These are phyloP conservation scores for Wilcoxina mikolae DNA, from an alignment of 495 filamentous ascomycete species.

Conservation along the genomic window DNA sequence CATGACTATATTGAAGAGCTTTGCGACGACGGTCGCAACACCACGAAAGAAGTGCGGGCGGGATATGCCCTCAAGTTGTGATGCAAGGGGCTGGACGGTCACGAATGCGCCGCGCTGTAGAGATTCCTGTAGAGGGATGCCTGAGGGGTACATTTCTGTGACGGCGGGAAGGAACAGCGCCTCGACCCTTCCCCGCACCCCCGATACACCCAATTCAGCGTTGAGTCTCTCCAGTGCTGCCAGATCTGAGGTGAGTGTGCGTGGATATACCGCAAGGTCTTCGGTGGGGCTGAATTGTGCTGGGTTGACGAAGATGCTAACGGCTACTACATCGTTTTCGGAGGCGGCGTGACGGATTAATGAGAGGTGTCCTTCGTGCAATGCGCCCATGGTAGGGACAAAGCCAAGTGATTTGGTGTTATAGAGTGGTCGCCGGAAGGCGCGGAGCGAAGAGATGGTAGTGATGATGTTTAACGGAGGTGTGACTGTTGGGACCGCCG, in stretches of 20 bases:
- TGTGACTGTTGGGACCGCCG: conserved; percentile 1
- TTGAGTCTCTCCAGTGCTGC: conserved; percentile 52
- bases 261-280: conserved; percentile 73
- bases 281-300: conserved; percentile 89
- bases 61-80: conserved; percentile 65
- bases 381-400: conserved; percentile 92
- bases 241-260: conserved; percentile 72
- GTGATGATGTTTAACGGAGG: conserved; percentile 58
- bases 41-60: conserved; percentile 94
- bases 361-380: conserved; percentile 80
- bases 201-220: conserved; percentile 47
- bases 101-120: conserved; percentile 76
- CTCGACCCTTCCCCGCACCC: conserved; percentile 50
- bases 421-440: conserved; percentile 52
- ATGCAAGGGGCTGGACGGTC: conserved; percentile 70
- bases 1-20: conserved; percentile 82
- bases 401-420: conserved; percentile 63
- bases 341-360: conserved; percentile 71
- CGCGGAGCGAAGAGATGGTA: conserved; percentile 53
- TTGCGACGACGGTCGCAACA: conserved; percentile 93
- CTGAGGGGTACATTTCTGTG: conserved; percentile 68
- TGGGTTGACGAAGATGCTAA: conserved; percentile 88
- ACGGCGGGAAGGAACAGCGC: conserved; percentile 79
- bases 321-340: conserved; percentile 72
- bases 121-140: conserved; percentile 67